Evolutionary conservation across 768 basidiomycete genomes (phyloP).

Genomic region (Termitomyces sp.): DNA sequence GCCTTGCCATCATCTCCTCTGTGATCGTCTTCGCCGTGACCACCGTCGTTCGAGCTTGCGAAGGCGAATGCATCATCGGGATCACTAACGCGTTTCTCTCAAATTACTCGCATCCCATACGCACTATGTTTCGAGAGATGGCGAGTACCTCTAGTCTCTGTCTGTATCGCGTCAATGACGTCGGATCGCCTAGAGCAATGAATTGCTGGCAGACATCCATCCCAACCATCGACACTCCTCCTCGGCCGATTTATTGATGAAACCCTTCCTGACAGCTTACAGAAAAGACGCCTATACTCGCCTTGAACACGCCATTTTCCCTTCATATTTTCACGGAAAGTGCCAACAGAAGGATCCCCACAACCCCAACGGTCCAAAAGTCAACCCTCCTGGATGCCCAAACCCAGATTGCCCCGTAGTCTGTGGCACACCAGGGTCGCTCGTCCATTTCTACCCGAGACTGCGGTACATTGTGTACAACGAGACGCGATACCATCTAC

Average conservation of each 20-base stretch:
- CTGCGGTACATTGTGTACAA: conserved; percentile 47
- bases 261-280: conserved; percentile 44
- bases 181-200: conserved; percentile 3
- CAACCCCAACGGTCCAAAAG: conserved; percentile 11
- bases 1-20: conserved; percentile 14
- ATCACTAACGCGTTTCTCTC: conserved; percentile 50
- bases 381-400: conserved; percentile 65
- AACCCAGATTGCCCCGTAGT: conserved; percentile 76
- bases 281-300: conserved; percentile 32
- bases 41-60: conserved; percentile 48
- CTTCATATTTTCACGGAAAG: conserved; percentile 71
- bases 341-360: conserved; percentile 44
- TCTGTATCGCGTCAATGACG: neutral
- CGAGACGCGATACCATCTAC: conserved; percentile 28
- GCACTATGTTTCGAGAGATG: conserved; percentile 29
- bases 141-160: conserved; percentile 26
- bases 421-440: conserved; percentile 78
- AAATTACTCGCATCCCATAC: conserved; percentile 43
- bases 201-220: conserved; percentile 8
- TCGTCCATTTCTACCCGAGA: conserved; percentile 59
- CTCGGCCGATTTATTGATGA: conserved; percentile 27
- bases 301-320: conserved; percentile 58
- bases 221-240: conserved; percentile 5
- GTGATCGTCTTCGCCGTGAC: conserved; percentile 24
- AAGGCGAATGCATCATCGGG: conserved; percentile 61